Percentiles rank a stretch among this genome's conserved stretches.
phyloP scores from a whole-genome alignment of 2,329 filamentous ascomycete species.

The Albophoma yamanashiensis region DNA sequence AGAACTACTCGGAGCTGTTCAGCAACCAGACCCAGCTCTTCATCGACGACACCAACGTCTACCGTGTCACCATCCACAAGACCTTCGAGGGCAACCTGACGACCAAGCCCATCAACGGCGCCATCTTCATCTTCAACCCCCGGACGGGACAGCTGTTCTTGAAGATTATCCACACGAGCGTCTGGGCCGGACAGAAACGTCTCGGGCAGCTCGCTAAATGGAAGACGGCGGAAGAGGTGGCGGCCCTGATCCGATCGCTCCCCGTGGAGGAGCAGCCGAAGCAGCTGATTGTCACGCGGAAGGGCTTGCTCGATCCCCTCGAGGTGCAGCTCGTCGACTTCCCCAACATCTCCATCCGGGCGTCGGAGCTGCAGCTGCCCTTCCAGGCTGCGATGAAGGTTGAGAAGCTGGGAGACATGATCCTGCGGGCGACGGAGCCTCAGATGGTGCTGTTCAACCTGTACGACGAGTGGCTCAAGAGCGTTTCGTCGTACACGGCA shows the following conservation, averaged over 20 bases:
- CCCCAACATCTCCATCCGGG: slow-evolving; percentile 96
- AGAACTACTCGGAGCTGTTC: slow-evolving; percentile 98
- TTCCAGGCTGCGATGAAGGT: slow-evolving; percentile 99
- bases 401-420: slow-evolving; percentile 98
- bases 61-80: slow-evolving; percentile 99
- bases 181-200: slow-evolving; percentile 99
- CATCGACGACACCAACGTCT: slow-evolving; percentile 98
- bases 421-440: slow-evolving; percentile 92
- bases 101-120: slow-evolving; percentile 98
- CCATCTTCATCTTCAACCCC: slow-evolving; percentile 99
- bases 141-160: slow-evolving; percentile 93
- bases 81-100: slow-evolving; percentile 98
- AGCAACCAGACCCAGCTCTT: slow-evolving; percentile 98
- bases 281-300: slow-evolving; percentile 94
- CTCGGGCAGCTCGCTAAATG: slow-evolving; percentile 96
- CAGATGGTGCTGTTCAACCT: slow-evolving; percentile 99
- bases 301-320: slow-evolving; percentile 91
- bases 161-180: slow-evolving; percentile 98
- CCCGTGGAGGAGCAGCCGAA: slow-evolving; percentile 98
- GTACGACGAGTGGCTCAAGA: slow-evolving; percentile 98
- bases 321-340: slow-evolving; percentile 97
- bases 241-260: slow-evolving; percentile 86
- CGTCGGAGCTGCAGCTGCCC: slow-evolving; percentile 89
- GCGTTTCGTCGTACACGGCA: slow-evolving; percentile 94
- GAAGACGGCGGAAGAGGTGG: slow-evolving; percentile 99